Evolutionary conservation across 2,329 filamentous ascomycete species (phyloP).

Genomic region (Stromatinia cepivora): DNA sequence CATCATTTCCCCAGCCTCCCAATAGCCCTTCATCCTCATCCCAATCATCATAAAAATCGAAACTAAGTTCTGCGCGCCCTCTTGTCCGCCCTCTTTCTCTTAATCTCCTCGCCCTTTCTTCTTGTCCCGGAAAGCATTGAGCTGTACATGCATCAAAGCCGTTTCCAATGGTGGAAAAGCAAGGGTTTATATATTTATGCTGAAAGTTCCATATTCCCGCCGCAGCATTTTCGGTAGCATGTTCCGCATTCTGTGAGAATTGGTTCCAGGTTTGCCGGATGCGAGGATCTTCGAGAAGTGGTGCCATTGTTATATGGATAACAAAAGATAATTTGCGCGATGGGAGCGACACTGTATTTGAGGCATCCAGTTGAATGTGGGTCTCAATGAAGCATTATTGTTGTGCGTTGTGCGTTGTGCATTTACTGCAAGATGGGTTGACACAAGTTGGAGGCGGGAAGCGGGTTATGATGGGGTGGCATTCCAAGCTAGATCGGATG

Average conservation of each 20-base stretch:
- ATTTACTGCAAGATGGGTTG: constrained; percentile 17
- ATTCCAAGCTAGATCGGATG: constrained; percentile 12
- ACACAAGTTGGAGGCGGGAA: constrained; percentile 14
- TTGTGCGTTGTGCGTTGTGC: constrained; percentile 18
- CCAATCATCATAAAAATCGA: constrained; percentile 99
- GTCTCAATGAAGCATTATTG: constrained; percentile 17
- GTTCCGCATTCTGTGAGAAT: constrained; percentile 85
- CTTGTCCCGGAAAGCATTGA: constrained; percentile 68
- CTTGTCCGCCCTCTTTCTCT: constrained; percentile 61
- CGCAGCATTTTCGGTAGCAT: constrained; percentile 88
- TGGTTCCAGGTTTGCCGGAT: constrained; percentile 93
- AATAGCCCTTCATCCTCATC: constrained; percentile 67
- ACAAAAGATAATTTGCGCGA: not conserved
- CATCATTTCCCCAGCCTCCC: constrained; percentile 75
- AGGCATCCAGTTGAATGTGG: constrained; percentile 16
- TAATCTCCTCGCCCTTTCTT: constrained; percentile 69
- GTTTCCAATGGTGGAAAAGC: constrained; percentile 65
- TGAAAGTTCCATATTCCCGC: constrained; percentile 87
- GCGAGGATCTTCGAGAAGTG: constrained; percentile 73
- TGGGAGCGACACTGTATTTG: not conserved
- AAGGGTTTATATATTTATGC: constrained; percentile 81
- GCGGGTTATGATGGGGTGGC: not conserved
- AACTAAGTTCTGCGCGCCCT: constrained; percentile 75
- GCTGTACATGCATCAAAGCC: constrained; percentile 72
- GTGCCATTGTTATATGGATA: constrained; percentile 36